Evolutionary conservation across 2,329 filamentous ascomycete genomes (phyloP), one percentile per base, ranked within the genome.

Genomic region (Ophiostoma angusticollis): DNA sequence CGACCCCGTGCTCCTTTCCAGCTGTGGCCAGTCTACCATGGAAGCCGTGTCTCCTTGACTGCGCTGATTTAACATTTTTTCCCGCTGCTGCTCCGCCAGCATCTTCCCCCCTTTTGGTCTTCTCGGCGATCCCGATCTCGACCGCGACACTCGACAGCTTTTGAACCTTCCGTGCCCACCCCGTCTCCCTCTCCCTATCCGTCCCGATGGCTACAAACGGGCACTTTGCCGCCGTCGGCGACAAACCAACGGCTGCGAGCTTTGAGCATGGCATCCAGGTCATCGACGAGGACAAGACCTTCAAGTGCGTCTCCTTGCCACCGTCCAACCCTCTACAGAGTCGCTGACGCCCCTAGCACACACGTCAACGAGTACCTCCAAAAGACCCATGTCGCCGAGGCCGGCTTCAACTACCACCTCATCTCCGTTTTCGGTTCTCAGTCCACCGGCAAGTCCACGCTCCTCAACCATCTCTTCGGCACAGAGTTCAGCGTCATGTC

Each of bases 381-480:
- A 49, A 65, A 78, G 48, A 84, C 86, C 58, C 71, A 82, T 54
- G 78, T 94, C 51, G 82, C 85, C 50, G 78, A 84, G 45, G 78
- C 87, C 47, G 91, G 91, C 55, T 98, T 98, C 74, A 94, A 96
- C 66, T 98, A 98, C 65, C 91, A 98, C 62, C 76, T 98, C 56
- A 95, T 98, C 57, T 95, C 89, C 54, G 91, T 98, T 54, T 98
- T 98, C 60, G 91, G 91, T 31, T 96, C 89, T 42, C 91, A 98
- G 68, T 96, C 91, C 17, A 98, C 91, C 25, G 91, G 91, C 51
- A 98, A 98, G 66, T 96, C 91, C 32, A 98, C 91, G 6, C 72
- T 98, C 32, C 77, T 98, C 48, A 98, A 98, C 66, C 72, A 89
- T 61, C 78, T 98, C 41, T 98, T 98, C 58, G 84, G 85, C 47